Conservation (phyloP, 2,329 filamentous ascomycete species). For the Botrytis squamosa region DNA sequence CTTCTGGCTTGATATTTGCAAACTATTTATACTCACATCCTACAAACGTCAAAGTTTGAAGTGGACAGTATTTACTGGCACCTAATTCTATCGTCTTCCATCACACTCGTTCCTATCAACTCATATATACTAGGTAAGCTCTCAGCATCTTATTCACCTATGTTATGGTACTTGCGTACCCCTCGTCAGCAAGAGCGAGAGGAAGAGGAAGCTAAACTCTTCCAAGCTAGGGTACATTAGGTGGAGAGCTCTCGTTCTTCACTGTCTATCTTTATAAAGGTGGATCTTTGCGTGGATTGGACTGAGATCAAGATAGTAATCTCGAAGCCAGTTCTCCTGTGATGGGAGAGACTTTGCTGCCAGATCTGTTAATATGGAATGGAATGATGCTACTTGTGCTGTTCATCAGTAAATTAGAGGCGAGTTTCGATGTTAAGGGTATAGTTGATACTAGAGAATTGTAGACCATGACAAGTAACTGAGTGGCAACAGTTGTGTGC, state of each 20-base stretch:
- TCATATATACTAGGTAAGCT: background rate
- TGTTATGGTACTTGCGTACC: background rate
- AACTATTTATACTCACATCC: background rate
- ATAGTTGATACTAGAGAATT: background rate
- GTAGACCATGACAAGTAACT: background rate
- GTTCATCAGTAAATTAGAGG: too few relatives aligned
- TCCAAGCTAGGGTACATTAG: background rate
- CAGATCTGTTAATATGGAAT: background rate
- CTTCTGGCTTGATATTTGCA: background rate
- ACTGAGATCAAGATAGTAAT: background rate
- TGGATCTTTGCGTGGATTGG: background rate
- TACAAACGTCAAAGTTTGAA: too few relatives aligned
- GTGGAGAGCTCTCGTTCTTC: rapidly evolving
- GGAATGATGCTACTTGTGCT: background rate
- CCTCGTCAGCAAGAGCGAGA: rapidly evolving
- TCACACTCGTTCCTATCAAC: rapidly evolving
- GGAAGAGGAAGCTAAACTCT: background rate
- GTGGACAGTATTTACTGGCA: too few relatives aligned
- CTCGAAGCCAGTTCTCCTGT: background rate
- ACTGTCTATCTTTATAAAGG: background rate
- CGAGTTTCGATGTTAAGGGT: too few relatives aligned
- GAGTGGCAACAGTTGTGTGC: rapidly evolving
- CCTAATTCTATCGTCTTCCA: background rate
- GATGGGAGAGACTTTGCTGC: background rate
- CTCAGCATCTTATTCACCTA: background rate